Base-by-base conservation (phyloP, 2,329 filamentous ascomycete species). In the Keithomyces neogunnii region DNA sequence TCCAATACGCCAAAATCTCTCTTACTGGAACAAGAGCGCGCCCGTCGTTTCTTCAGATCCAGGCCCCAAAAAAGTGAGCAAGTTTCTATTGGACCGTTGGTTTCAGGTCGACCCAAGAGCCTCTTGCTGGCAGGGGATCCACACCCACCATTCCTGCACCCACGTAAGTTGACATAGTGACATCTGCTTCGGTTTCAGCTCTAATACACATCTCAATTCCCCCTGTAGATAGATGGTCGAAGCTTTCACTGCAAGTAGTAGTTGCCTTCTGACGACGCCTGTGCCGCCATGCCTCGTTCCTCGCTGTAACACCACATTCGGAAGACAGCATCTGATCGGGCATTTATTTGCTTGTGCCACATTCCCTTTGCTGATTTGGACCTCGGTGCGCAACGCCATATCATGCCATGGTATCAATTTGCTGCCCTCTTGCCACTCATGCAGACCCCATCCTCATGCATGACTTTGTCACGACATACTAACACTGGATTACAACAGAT, bases 21-120 rank as follows among this genome's bases (percentile, higher is more conserved):
- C 19, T 19, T 19, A 19, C 19, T 19, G 19, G 19, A 19, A 19
- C 19, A 19, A 19, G 19, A 19, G 19, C 19, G 19, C 19, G 19
- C 19, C 19, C 19, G 19, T 19, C 19, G 19, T 19, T 19, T 19
- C 19, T 19, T 19, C 19, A 19, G 19, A 19, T 26, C 48, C 50
- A 19, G 19, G 19, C 19, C 19, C 33, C 33, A 35, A 35, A 35
- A 43, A 35, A 8, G 29, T 60, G 68, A 71, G 68, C 68, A 71
- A 68, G 68, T 71, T 71, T 70, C 61, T 55, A 71, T 71, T 70
- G 68, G 68, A 31, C 59, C 45, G 38, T 28, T 13, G 39, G n/a
- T 7, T 45, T 36, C 31, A 30, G 28, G n/a, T 31, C 28, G 9
- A 32, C 30, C 26, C 40, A 9, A 28, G 29, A 36, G 30, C 50